Evolutionary conservation across 2,329 filamentous ascomycete species (phyloP).

Genomic region (Coniosporium tulheliwenetii): DNA sequence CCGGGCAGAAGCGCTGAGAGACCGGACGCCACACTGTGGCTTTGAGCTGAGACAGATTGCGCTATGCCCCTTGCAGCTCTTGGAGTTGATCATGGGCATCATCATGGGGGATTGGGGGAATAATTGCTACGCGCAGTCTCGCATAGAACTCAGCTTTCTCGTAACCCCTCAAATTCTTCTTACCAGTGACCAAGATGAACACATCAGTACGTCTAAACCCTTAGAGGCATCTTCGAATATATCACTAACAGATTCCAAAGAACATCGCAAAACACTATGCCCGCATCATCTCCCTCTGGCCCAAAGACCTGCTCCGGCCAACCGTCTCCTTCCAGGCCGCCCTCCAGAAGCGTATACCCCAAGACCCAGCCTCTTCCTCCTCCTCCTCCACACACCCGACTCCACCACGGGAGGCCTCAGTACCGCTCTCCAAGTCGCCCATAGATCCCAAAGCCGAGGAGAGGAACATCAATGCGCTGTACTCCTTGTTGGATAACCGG

Average conservation of each 20-base stretch:
- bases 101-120: no score
- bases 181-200: no score
- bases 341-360: conserved; percentile 23
- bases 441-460: conserved; percentile 18
- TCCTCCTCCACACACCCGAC: not conserved
- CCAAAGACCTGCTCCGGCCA: conserved; percentile 32
- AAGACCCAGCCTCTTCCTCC: conserved; percentile 2
- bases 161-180: no score
- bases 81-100: no score
- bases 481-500: conserved; percentile 42
- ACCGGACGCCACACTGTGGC: no score
- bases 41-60: no score
- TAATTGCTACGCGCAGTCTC: no score
- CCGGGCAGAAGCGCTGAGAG: no score
- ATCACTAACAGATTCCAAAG: conserved; percentile 4
- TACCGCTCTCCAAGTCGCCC: not conserved
- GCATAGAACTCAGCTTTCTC: no score
- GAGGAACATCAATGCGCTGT: conserved; percentile 40
- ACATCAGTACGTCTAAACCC: no score
- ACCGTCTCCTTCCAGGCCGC: conserved; percentile 27
- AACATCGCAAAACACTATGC: conserved; percentile 30
- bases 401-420: conserved; percentile 4
- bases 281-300: conserved; percentile 33
- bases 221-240: no score
- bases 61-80: no score